Evolutionary conservation across 495 filamentous ascomycete species (phyloP).

Genomic region (Collariella sp.): DNA sequence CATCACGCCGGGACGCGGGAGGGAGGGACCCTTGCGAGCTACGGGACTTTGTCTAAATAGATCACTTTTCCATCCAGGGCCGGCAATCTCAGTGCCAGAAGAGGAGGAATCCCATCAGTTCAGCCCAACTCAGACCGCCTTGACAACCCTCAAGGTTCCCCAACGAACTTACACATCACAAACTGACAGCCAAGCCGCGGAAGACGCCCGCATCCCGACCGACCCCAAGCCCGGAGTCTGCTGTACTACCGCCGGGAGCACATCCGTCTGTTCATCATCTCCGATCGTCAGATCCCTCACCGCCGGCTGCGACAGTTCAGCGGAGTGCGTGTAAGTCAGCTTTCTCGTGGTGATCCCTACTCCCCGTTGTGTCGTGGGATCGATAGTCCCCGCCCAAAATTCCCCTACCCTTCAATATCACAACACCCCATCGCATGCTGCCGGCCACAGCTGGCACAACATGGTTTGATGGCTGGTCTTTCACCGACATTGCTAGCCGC

Average conservation of each 20-base stretch:
- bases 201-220: background rate
- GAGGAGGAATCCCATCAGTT: background rate
- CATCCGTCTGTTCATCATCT: background rate
- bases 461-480: constrained; percentile 8
- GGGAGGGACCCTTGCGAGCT: background rate
- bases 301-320: background rate
- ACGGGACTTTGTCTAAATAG: background rate
- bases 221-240: background rate
- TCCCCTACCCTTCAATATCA: background rate
- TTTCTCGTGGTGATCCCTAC: background rate
- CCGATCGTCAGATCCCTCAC: background rate
- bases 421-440: background rate
- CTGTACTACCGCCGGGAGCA: background rate
- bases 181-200: background rate
- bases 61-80: background rate
- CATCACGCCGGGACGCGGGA: background rate
- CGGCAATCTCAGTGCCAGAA: background rate
- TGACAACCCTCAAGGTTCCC: too few relatives aligned
- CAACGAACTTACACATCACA: background rate
- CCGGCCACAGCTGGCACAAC: background rate
- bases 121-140: background rate
- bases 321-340: background rate
- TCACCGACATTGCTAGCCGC: constrained; percentile 16
- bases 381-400: background rate
- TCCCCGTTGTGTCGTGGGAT: background rate